Evolutionary conservation across 2,329 filamentous ascomycete genomes (phyloP).

Genomic region (Chalaropsis ovoidea): DNA sequence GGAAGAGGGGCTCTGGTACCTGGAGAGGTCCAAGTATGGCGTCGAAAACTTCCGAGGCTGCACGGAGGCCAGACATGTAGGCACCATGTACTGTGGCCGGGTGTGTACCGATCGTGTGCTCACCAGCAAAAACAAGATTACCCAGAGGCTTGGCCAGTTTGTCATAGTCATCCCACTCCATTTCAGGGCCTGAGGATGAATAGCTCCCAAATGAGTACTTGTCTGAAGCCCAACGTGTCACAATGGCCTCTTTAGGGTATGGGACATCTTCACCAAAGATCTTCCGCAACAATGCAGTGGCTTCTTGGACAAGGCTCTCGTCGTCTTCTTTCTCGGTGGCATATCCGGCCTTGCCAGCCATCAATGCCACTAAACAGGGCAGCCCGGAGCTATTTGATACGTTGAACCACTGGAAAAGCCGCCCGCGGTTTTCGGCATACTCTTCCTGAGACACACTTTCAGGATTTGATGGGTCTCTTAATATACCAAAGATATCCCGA

Average conservation of each 20-base stretch:
- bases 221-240: constrained; percentile 88
- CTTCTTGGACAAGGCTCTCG: constrained; percentile 66
- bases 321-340: constrained; percentile 72
- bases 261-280: constrained; percentile 66
- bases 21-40: constrained; percentile 70
- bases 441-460: constrained; percentile 41
- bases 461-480: constrained; percentile 66
- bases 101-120: constrained; percentile 91
- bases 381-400: constrained; percentile 80
- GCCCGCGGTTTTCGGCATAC: constrained; percentile 68
- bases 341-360: constrained; percentile 90
- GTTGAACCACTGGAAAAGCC: constrained; percentile 98
- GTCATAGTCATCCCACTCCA: constrained; percentile 82
- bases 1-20: constrained; percentile 64
- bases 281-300: constrained; percentile 63
- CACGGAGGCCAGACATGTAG: constrained; percentile 84
- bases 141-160: constrained; percentile 75
- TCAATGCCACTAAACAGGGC: constrained; percentile 78
- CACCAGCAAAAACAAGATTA: constrained; percentile 88
- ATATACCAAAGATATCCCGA: constrained; percentile 85
- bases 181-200: constrained; percentile 78
- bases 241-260: constrained; percentile 69
- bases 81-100: constrained; percentile 95
- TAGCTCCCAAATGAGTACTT: constrained; percentile 89
- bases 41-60: constrained; percentile 75